Evolutionary conservation across 192 early-diverging fungal genomes (phyloP).

Genomic region (Spizellomyces punctatus): DNA sequence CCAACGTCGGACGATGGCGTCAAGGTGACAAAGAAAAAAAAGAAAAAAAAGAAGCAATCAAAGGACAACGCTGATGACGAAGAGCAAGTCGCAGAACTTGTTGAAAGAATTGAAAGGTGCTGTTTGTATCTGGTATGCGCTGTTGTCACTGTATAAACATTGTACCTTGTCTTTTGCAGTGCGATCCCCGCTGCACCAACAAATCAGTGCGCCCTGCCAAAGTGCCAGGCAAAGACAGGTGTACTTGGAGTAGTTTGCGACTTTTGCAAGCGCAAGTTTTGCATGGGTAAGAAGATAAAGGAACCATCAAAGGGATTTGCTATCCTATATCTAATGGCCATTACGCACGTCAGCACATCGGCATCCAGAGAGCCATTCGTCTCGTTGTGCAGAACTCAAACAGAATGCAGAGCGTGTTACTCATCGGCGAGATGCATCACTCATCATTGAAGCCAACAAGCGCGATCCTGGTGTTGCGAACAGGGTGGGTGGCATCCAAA

Average conservation of each 20-base stretch:
- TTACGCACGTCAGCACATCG: constrained; percentile 11
- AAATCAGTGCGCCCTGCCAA: too few species aligned
- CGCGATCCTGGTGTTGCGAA: constrained; percentile 1
- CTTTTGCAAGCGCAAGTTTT: not conserved
- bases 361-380: constrained; percentile 22
- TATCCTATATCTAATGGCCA: not conserved
- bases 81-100: not conserved
- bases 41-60: constrained; percentile 18
- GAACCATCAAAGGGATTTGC: not conserved
- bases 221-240: too few species aligned
- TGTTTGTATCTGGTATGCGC: constrained; percentile 9
- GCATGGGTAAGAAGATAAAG: constrained; percentile 5
- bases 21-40: not conserved
- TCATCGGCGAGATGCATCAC: constrained; percentile 17
- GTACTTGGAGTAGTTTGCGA: too few species aligned
- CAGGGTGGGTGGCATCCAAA: not conserved
- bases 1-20: too few species aligned
- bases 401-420: constrained; percentile 1
- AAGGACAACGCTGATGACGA: not conserved
- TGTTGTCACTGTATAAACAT: not conserved
- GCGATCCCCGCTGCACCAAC: too few species aligned
- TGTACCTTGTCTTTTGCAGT: too few species aligned
- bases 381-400: constrained; percentile 9
- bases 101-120: constrained; percentile 20
- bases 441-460: constrained; percentile 3